Percentiles rank a stretch among this genome's conserved stretches.
Evolutionary conservation across 768 basidiomycete species (phyloP).

Genomic region (Tephrocybe sp.): DNA sequence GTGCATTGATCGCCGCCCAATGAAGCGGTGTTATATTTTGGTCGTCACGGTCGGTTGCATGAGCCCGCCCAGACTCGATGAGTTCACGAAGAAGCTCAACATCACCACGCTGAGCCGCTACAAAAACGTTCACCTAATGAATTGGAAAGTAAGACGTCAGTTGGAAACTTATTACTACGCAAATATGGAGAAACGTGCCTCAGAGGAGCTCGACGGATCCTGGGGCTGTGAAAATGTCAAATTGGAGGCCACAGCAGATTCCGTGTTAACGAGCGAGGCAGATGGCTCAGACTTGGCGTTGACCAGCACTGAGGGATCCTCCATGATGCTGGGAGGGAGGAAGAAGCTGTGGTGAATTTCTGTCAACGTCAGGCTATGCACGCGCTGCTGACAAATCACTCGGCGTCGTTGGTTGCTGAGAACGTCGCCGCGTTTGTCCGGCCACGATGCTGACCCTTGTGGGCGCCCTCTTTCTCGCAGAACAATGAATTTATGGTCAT

Average conservation of each 20-base stretch:
- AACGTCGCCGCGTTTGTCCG: background rate
- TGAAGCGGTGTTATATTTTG: constrained; percentile 96
- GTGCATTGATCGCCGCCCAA: constrained; percentile 98
- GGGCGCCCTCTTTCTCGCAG: too few relatives aligned
- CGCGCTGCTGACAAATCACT: constrained; percentile 5
- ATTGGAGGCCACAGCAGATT: constrained; percentile 46
- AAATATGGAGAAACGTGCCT: constrained; percentile 28
- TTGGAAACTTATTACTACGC: background rate
- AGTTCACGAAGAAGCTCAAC: constrained; percentile 61
- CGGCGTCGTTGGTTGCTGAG: background rate
- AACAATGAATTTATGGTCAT: too few relatives aligned
- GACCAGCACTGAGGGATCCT: constrained; percentile 35
- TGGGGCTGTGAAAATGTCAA: constrained; percentile 46
- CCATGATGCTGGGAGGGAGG: constrained; percentile 27
- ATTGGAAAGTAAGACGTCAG: background rate
- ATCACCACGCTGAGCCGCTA: constrained; percentile 89
- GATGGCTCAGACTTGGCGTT: constrained; percentile 52
- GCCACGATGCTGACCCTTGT: too few relatives aligned
- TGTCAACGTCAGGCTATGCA: background rate
- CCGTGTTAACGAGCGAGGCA: constrained; percentile 45
- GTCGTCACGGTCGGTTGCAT: constrained; percentile 76
- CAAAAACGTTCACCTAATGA: constrained; percentile 66
- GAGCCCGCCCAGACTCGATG: constrained; percentile 68
- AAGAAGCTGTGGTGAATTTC: constrained; percentile 2
- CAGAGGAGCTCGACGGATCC: constrained; percentile 34